These are phyloP conservation scores for Pseudocercospora fuligena DNA, from an alignment of 2,329 filamentous ascomycete genomes.

Conservation along the genomic window DNA sequence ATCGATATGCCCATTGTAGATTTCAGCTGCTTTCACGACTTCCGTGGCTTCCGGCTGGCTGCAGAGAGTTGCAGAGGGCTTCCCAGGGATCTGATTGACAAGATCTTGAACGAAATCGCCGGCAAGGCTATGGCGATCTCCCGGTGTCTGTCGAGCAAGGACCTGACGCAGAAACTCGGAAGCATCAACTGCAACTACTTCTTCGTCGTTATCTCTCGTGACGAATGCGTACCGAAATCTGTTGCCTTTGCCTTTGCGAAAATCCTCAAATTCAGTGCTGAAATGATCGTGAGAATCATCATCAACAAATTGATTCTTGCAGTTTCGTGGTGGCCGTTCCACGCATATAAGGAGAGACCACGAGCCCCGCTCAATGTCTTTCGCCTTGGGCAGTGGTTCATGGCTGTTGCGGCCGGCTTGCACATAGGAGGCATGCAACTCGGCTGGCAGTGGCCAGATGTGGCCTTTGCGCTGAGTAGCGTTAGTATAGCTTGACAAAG, in stretches of 20 bases:
- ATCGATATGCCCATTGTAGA: background rate
- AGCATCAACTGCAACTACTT: background rate
- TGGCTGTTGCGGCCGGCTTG: background rate
- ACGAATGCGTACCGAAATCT: background rate
- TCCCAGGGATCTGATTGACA: background rate
- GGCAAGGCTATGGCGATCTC: background rate
- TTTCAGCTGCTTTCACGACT: background rate
- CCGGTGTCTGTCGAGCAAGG: background rate
- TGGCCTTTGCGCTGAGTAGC: background rate
- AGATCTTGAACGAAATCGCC: background rate
- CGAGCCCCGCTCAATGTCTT: background rate
- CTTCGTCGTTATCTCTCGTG: background rate
- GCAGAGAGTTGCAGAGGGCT: background rate
- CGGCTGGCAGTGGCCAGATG: background rate
- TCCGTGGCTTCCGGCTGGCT: background rate
- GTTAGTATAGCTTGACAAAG: background rate
- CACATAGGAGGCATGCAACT: background rate
- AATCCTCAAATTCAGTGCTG: background rate
- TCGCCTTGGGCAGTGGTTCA: background rate
- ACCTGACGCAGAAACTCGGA: background rate
- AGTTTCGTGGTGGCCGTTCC: background rate
- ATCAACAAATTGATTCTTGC: no score
- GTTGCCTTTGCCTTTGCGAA: background rate
- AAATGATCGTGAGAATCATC: no score
- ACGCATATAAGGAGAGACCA: background rate